Conservation (phyloP, 2,329 filamentous ascomycete genomes). For the Sporothrix luriei region DNA sequence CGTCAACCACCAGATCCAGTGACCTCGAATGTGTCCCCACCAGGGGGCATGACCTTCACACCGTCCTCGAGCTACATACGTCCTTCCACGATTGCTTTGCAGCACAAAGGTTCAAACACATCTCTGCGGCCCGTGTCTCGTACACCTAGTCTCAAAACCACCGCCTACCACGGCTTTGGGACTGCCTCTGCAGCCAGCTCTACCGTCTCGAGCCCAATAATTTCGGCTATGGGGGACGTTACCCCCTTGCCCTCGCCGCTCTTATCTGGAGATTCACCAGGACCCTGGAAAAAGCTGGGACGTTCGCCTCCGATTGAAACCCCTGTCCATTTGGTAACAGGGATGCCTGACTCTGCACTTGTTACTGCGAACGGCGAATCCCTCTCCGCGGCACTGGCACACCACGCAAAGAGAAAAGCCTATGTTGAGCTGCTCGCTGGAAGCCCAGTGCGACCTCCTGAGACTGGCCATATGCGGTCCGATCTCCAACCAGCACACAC, state of each 20-base stretch:
- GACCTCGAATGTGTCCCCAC: conserved; percentile 24
- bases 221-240: conserved; percentile 74
- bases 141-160: conserved; percentile 63
- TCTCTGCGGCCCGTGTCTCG: conserved; percentile 58
- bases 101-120: conserved; percentile 49
- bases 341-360: conserved; percentile 51
- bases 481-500: conserved; percentile 52
- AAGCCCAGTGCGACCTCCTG: conserved; percentile 32
- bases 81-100: conserved; percentile 40
- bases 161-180: conserved; percentile 53
- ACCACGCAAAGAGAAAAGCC: conserved; percentile 60
- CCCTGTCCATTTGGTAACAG: conserved; percentile 43
- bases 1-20: conserved; percentile 26
- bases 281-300: conserved; percentile 63
- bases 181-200: conserved; percentile 63
- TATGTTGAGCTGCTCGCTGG: conserved; percentile 53
- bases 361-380: conserved; percentile 57
- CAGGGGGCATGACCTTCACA: conserved; percentile 17
- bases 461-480: conserved; percentile 37
- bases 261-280: conserved; percentile 64
- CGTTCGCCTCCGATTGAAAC: conserved; percentile 52
- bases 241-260: conserved; percentile 79
- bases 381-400: conserved; percentile 53
- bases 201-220: conserved; percentile 69
- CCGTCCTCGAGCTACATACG: conserved; percentile 37